Base-by-base conservation (phyloP, 129 eudicot genomes). In the Glebionis coronaria region DNA sequence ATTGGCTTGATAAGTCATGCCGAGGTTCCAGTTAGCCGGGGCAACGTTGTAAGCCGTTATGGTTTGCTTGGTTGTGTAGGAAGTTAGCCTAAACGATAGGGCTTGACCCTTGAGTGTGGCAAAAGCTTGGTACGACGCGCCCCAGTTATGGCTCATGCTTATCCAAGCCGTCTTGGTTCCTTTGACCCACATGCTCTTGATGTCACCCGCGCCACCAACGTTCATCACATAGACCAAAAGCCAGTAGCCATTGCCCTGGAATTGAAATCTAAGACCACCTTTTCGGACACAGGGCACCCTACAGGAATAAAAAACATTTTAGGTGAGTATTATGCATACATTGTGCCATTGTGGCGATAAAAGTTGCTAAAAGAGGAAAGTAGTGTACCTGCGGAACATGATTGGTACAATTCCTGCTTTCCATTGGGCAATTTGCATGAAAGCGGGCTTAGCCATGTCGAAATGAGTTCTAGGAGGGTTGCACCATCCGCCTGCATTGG, bases 101-200 rank as follows among this genome's bases (percentile, higher is more conserved):
- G 88, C 68, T 50, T 91, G 96, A 46, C 96, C 96, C 9, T 76
- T 63, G 1, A 91, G 84, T 2, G 85, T 71, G 1, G 90, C 84
- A 40, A 88, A 87, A 0, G 96, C 96, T 62, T 91, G 96, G 78
- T 88, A 91, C 8, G 96, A 83, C 8, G 88, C 94, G 10, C 98
- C 98, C 98, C 98, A 93, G 54, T 93, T 93, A 45, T 88, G 96
- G 88, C 88, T 86, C 98, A 93, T 93, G 77, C 79, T 78, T 4
- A 88, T 68, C 98, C 98, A 93, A 19, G 68, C 84, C 19, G 98
- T 88, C 77, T 72, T 86, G 79, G 78, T 82, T n/a, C 98, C 98
- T 65, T 93, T 93, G 50, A 93, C 95, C 95, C 87, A 83, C 95
- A 86, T 82, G 49, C 31, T 56, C 4, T 70, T 75, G 4, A 93